These are phyloP conservation scores for Pyricularia grisea DNA, from an alignment of 2,329 filamentous ascomycete genomes.

Conservation along the genomic window DNA sequence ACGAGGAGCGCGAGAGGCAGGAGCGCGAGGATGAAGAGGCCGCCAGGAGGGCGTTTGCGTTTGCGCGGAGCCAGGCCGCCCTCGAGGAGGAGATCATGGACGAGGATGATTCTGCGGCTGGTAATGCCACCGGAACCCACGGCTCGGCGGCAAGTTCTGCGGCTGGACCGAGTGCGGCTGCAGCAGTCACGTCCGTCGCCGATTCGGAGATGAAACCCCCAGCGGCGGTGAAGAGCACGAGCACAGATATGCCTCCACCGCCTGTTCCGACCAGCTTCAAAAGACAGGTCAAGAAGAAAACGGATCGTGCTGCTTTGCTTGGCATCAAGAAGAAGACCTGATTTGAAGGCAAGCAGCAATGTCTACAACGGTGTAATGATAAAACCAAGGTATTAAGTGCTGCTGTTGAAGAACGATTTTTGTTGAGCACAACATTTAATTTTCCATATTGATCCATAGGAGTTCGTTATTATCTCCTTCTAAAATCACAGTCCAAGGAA, in stretches of 20 bases:
- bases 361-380: neutral
- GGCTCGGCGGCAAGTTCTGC: constrained; percentile 14
- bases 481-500: too few relatives aligned
- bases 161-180: constrained; percentile 5
- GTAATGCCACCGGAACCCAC: constrained; percentile 18
- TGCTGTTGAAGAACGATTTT: neutral
- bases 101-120: constrained; percentile 40
- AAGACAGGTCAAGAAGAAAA: constrained; percentile 76
- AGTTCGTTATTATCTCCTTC: too few relatives aligned
- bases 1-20: constrained; percentile 53
- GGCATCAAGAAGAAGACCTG: constrained; percentile 77
- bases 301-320: constrained; percentile 62
- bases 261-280: constrained; percentile 58
- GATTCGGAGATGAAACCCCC: neutral
- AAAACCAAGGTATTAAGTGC: neutral
- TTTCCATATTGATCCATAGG: too few relatives aligned
- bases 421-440: too few relatives aligned
- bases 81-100: constrained; percentile 24
- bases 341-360: neutral
- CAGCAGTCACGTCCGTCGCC: neutral
- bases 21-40: constrained; percentile 79
- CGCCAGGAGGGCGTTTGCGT: constrained; percentile 68
- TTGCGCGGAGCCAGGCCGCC: constrained; percentile 39
- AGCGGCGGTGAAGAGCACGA: constrained; percentile 12
- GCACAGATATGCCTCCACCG: constrained; percentile 15